Evolutionary conservation across 768 basidiomycete genomes (phyloP), one percentile per base, ranked within the genome.

Genomic region (Tylopilus felleus): DNA sequence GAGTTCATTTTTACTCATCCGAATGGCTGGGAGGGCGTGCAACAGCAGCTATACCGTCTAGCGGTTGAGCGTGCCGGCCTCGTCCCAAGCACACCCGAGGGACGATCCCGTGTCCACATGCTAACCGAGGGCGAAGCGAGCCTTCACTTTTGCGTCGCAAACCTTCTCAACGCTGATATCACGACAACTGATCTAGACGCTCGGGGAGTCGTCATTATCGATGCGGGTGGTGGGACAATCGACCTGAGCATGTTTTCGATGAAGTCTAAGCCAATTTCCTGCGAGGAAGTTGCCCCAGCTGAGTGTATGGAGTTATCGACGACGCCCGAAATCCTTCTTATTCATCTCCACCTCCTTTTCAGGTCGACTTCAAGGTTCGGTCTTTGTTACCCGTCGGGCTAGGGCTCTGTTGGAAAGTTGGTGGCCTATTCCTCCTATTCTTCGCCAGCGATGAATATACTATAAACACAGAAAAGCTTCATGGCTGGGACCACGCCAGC

Each of bases 1-100:
- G 58, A 61, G 8, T 63, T 59, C 25, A 55, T 68, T 10, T 56
- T 64, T 16, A 59, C 63, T 14, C 58, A 60, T 29, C 66, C 66
- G 8, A 67, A 65, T 27, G 31, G 50, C 5, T 51, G 50, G 50
- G 50, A 51, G 33, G 22, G 33, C 6, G 25, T 5, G n/a, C 51
- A 63, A 13, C 66, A 60, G 35, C 53, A 58, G 14, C 46, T 49
- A 14, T 58, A 64, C 25, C 60, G 57, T 21, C 44, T n/a, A 4
- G 67, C 65, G 1, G 49, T 53, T 2, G 57, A 64, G 22, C 28
- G 28, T 31, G 67, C 65, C 3, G 61, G 57, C 1, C 60, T 68
- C 9, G 28, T 68, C 28, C 55, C 60, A 1, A 23, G 33, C 17
- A 53, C 53, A 4, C 31, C 43, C 0, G 57, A 59, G 16, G 65